These are phyloP conservation scores for Stagonosporopsis chrysanthemi DNA, from an alignment of 2,329 filamentous ascomycete genomes.

Conservation along the genomic window DNA sequence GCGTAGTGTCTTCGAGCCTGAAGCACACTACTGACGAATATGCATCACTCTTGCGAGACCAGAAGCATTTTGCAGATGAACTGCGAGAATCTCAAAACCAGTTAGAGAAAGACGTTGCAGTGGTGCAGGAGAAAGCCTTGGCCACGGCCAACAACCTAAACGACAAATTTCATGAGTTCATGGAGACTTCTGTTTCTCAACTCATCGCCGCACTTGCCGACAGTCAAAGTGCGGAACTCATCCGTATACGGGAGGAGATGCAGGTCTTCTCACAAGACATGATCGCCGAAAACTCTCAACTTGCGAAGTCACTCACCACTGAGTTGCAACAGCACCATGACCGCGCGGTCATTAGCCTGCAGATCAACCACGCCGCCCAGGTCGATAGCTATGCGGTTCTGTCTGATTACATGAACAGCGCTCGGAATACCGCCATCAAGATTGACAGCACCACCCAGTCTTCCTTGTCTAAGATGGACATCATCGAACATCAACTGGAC, in stretches of 20 bases:
- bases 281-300: slow-evolving; percentile 27
- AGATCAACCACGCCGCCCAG: slow-evolving; percentile 30
- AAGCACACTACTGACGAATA: slow-evolving; percentile 34
- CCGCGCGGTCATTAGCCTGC: slow-evolving; percentile 19
- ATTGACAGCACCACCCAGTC: slow-evolving; percentile 22
- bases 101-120: slow-evolving; percentile 26
- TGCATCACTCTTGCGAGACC: slow-evolving; percentile 32
- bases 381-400: slow-evolving; percentile 26
- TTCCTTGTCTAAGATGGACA: slow-evolving; percentile 26
- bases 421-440: slow-evolving; percentile 21
- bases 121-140: slow-evolving; percentile 31
- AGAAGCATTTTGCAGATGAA: slow-evolving; percentile 33
- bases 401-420: slow-evolving; percentile 21
- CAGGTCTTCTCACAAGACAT: slow-evolving; percentile 31
- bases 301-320: slow-evolving; percentile 22
- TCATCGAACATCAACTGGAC: slow-evolving; percentile 28
- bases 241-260: slow-evolving; percentile 26
- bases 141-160: slow-evolving; percentile 26
- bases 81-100: slow-evolving; percentile 30
- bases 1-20: slow-evolving; percentile 32
- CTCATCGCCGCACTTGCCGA: slow-evolving; percentile 28
- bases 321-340: slow-evolving; percentile 31
- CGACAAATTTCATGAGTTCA: slow-evolving; percentile 31
- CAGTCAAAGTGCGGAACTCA: slow-evolving; percentile 26
- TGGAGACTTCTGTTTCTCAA: slow-evolving; percentile 28